Base-by-base conservation (phyloP, 2,329 filamentous ascomycete genomes). In the Fusarium chuoi region DNA sequence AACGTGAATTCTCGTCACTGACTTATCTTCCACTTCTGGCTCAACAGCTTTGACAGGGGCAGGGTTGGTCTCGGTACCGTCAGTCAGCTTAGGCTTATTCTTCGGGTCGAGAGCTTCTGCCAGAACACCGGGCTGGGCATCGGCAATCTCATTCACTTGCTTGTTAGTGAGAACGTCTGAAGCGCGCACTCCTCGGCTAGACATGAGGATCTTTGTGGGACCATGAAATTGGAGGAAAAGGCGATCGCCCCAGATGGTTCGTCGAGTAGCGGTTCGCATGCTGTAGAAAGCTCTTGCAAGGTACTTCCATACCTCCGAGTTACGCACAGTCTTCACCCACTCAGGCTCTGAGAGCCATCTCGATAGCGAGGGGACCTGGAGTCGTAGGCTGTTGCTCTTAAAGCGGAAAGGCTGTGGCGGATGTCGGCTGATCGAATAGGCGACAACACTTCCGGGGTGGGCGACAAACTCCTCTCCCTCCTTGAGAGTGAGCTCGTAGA, bases 171-270 rank as follows among this genome's bases (percentile, higher is more conserved):
- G 85, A 6, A 93, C 89, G 74, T 99, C 96, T 60, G 90, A 91
- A 48, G 97, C 85, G 22, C 93, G 88, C 28, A 94, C 90, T 20
- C 92, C 95, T n/a, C 96, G 90, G 59, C 94, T 97, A 73, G 97
- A 97, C 78, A 99, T 86, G 48, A 98, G 87, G 55, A 99, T 89
- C 5, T 93, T 98, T 11, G 89, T 90, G 5, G 96, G 96, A 1
- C 96, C 96, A 64, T 92, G 89, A 81, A 99, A 98, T 79, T 94
- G 93, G 38, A 99, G 85, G 83, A 98, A 98, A 33, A 98, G 86
- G 83, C 96, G 86, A 81, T 99, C 96, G 28, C 96, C 96, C 94
- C 95, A 98, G 64, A 99, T 93, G 3, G 94, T 94, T 78, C 93
- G 89, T 68, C 95, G 89, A 46, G 92, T 87, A 84, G 92, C 91